Base-by-base conservation (phyloP, 192 early-diverging fungal species). In the Chytriomyces confervae region DNA sequence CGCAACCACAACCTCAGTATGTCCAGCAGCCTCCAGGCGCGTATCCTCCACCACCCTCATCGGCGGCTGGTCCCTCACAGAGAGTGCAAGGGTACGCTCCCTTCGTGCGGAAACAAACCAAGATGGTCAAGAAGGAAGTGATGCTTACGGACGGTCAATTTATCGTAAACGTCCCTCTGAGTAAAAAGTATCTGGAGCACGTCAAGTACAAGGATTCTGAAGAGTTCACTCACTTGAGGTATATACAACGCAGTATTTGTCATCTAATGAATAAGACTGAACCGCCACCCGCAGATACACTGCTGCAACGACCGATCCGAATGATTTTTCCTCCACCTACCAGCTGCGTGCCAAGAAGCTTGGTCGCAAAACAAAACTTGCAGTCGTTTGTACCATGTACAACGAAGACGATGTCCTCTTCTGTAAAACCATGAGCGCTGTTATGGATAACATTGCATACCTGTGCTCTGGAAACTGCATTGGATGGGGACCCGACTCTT, bases 301-400 rank as follows among this genome's bases (percentile, higher is more conserved):
- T 18, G 91, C 92, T 36, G 88, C 84, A 36, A 92, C 91, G 44
- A 91, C 86, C 72, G 90, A 91, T 79, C 90, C 93, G 7, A 78
- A 90, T 63, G 86, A 91, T 50, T 94, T 93, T 65, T 49, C 82
- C 62, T 77, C 82, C 16, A 77, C 86, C 20, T 94, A 93, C 82
- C 83, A 80, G 63, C 81, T 94, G 7, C 82, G 92, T 6, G 89
- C 86, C 24, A 78, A 84, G 24, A 75, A 84, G 24, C 81, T 84
- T 69, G 83, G 88, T 61, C 71, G 91, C 50, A 77, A 89, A 61
- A 92, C 88, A 8, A 90, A 91, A 70, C 66, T 94, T 9, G 90
- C 92, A 46, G 87, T 93, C 61, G 92, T 94, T 61, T 72, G 91
- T 3, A 94, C 93, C 60, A 94, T 94, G 93, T 93, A 87, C 76